Conservation (phyloP, 1,284 basidiomycete species). For the Melampsora americana region DNA sequence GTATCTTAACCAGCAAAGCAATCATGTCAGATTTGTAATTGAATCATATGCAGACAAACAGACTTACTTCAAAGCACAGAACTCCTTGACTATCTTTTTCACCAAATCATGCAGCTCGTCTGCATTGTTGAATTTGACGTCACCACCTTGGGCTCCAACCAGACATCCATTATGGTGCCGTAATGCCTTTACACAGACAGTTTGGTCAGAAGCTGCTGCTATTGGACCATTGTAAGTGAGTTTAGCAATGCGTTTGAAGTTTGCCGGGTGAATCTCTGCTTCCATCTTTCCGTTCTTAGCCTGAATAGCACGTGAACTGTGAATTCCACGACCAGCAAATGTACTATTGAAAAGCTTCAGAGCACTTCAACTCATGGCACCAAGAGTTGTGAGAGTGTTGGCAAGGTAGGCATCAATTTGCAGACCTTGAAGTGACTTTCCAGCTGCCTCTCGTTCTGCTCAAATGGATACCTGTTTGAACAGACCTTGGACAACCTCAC, state of each 20-base stretch:
- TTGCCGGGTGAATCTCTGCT: not conserved
- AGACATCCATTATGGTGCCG: constrained; percentile 7
- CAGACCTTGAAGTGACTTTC: constrained; percentile 10
- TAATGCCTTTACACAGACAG: constrained; percentile 16
- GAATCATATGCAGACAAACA: not conserved
- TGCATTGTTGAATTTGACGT: not conserved
- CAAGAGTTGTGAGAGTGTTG: constrained; percentile 12
- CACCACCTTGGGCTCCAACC: constrained; percentile 24
- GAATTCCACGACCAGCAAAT: not conserved
- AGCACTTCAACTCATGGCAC: constrained; percentile 16
- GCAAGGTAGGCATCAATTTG: constrained; percentile 7
- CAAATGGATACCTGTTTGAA: constrained; percentile 1
- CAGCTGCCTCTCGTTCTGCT: not conserved
- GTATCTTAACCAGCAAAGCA: too few relatives aligned
- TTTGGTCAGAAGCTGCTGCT: constrained; percentile 14
- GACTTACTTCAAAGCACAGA: constrained; percentile 19
- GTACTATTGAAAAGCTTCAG: constrained; percentile 1
- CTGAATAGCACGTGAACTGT: not conserved
- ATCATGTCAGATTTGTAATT: not conserved
- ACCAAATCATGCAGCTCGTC: constrained; percentile 6
- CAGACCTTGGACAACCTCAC: constrained; percentile 16
- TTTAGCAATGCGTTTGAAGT: constrained; percentile 13
- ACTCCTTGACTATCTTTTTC: not conserved
- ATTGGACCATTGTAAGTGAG: constrained; percentile 9
- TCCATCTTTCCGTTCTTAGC: constrained; percentile 10